phyloP scores from a whole-genome alignment of 257 asterid genomes.

The Salvia hispanica region DNA sequence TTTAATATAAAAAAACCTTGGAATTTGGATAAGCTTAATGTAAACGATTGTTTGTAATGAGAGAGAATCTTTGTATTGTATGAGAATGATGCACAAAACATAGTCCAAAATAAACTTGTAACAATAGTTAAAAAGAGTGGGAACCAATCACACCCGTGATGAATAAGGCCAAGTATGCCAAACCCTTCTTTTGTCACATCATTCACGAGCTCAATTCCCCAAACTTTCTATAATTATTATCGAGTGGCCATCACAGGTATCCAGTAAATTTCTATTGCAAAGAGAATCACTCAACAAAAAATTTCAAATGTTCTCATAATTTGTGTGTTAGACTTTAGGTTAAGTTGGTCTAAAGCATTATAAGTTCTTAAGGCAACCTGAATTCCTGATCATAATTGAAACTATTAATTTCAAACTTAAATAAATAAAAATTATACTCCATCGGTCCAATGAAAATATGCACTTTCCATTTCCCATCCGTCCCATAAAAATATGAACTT shows the following conservation, averaged over 20 bases:
- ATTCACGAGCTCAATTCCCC: constrained; percentile 32
- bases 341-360: too few relatives aligned
- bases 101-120: constrained; percentile 10
- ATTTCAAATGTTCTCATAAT: too few relatives aligned
- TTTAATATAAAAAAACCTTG: too few relatives aligned
- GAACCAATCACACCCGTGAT: constrained; percentile 34
- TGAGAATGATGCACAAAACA: background rate
- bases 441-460: too few relatives aligned
- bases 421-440: too few relatives aligned
- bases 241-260: constrained; percentile 1
- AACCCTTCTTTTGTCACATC: constrained; percentile 22
- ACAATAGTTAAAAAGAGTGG: background rate
- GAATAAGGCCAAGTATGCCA: constrained; percentile 30
- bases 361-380: too few relatives aligned
- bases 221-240: background rate
- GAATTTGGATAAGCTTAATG: too few relatives aligned
- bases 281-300: background rate
- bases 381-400: too few relatives aligned
- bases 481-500: too few relatives aligned
- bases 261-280: background rate
- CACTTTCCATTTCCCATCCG: too few relatives aligned
- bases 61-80: background rate
- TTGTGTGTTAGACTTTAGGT: too few relatives aligned
- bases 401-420: too few relatives aligned
- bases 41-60: background rate